Conservation (phyloP, 2,329 filamentous ascomycete genomes). For the Plenodomus biglobosus region DNA sequence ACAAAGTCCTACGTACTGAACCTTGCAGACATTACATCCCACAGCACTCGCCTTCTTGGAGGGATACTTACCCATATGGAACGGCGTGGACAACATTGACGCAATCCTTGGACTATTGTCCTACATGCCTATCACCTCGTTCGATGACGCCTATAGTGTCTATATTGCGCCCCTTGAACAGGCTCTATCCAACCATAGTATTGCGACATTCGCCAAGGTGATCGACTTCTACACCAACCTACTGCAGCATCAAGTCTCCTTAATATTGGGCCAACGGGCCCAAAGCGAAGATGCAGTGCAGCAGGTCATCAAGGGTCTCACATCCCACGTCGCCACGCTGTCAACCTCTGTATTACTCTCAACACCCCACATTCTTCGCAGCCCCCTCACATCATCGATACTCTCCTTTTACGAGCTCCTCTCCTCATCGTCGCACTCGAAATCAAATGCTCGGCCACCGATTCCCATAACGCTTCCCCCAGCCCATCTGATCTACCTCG, state of each 20-base stretch:
- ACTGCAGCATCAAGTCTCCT: constrained; percentile 57
- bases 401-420: constrained; percentile 71
- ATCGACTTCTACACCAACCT: constrained; percentile 68
- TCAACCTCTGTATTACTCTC: constrained; percentile 37
- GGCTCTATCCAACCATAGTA: constrained; percentile 41
- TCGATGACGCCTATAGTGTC: constrained; percentile 47
- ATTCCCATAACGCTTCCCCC: constrained; percentile 70
- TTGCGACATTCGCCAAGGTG: constrained; percentile 60
- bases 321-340: constrained; percentile 34
- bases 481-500: constrained; percentile 66
- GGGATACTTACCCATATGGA: constrained; percentile 42
- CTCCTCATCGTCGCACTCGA: constrained; percentile 42
- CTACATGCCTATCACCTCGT: constrained; percentile 51
- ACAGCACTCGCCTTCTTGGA: constrained; percentile 38
- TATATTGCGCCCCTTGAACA: constrained; percentile 48
- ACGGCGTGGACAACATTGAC: constrained; percentile 36
- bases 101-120: constrained; percentile 56
- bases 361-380: constrained; percentile 22
- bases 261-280: constrained; percentile 31
- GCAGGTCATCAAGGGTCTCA: constrained; percentile 39
- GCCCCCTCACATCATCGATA: constrained; percentile 52
- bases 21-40: constrained; percentile 34
- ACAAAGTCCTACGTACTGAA: constrained; percentile 4
- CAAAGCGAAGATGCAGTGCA: constrained; percentile 43
- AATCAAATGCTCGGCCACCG: constrained; percentile 1